These are phyloP conservation scores for Colletotrichum sp. DNA, from an alignment of 2,329 filamentous ascomycete species.

Conservation along the genomic window DNA sequence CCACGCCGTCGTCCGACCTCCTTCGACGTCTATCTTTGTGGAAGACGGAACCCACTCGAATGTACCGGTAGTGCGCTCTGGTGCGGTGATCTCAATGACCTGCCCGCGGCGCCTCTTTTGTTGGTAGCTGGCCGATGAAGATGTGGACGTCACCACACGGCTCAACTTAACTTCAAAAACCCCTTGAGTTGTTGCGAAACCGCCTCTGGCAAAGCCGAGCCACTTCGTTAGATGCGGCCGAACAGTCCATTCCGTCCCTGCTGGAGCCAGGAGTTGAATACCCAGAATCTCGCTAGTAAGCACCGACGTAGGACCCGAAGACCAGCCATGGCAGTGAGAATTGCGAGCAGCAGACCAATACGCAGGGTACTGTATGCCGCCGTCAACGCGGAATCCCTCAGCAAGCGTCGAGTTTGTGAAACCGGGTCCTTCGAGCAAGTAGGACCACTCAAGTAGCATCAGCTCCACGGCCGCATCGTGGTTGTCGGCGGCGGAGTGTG, in stretches of 20 bases:
- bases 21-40: slow-evolving; percentile 13
- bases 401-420: slow-evolving; percentile 48
- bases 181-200: slow-evolving; percentile 37
- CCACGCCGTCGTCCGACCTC: slow-evolving; percentile 10
- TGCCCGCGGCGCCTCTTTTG: slow-evolving; percentile 6
- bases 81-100: slow-evolving; percentile 16
- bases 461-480: slow-evolving; percentile 44
- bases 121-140: background rate
- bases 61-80: slow-evolving; percentile 21
- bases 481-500: slow-evolving; percentile 40
- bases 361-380: slow-evolving; percentile 36
- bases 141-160: slow-evolving; percentile 22
- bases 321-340: slow-evolving; percentile 42
- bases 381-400: slow-evolving; percentile 44
- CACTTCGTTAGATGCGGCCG: slow-evolving; percentile 34
- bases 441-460: slow-evolving; percentile 43
- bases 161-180: slow-evolving; percentile 35
- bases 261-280: slow-evolving; percentile 29
- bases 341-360: slow-evolving; percentile 33
- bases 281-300: slow-evolving; percentile 33
- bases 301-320: slow-evolving; percentile 35
- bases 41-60: slow-evolving; percentile 21
- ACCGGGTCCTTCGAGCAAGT: slow-evolving; percentile 39
- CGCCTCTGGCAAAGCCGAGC: slow-evolving; percentile 37
- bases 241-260: slow-evolving; percentile 29